Evolutionary conservation across 306 rosid species (phyloP), one percentile per base, ranked within the genome.

Genomic region (Bauhinia variegata): DNA sequence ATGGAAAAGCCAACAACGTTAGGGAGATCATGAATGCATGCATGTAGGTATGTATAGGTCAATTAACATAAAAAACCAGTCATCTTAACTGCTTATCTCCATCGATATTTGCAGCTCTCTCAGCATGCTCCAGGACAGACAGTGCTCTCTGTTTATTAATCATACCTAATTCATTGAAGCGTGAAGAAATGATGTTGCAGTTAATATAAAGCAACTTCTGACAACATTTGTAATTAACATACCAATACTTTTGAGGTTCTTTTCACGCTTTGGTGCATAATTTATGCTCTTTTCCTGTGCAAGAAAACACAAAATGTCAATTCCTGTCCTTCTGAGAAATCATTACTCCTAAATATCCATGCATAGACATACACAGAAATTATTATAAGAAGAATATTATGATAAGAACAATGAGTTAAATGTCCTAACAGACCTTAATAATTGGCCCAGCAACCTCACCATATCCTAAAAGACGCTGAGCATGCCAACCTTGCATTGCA

Each of bases 401-500:
- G 1, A 23, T 23, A 2, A 23, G 2, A 1, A 23, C 28, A 23
- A 1, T 23, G 48, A 67, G 70, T 71, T 77, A 71, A 68, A 81
- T 73, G 74, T 78, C 79, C 60, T 68, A 64, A 81, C 88, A 75
- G 72, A 89, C 96, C 96, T 89, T 89, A 61, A 71, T 71, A 68
- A 80, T 77, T 70, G 89, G 88, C 82, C 85, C 96, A 41, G 91
- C 82, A 83, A 75, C 83, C 83, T 87, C 96, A 78, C 95, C 84
- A 11, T 79, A 85, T 75, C 91, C 93, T 68, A 86, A 80, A 68
- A 87, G 95, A 54, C 89, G 91, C 68, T 87, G 91, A 17, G 96
- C 82, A 82, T 90, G 89, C 96, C 95, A 90, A 81, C 96, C 96
- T 81, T 87, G 96, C 95, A 85, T 90, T 16, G n/a, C n/a, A n/a